These are phyloP conservation scores for Mortierella sp. DNA, from an alignment of 371 early-diverging fungal genomes.

Conservation along the genomic window DNA sequence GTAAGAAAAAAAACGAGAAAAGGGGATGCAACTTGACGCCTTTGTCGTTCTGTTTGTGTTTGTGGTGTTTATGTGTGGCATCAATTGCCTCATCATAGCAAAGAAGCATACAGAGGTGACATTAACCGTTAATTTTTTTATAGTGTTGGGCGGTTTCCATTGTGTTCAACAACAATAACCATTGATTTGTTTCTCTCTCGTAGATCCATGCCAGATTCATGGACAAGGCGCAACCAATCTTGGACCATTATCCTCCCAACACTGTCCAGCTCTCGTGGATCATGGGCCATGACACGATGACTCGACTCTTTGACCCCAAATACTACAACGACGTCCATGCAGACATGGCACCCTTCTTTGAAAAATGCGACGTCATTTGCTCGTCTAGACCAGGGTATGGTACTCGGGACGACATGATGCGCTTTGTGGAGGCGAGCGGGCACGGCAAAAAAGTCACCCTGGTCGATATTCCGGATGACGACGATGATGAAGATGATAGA, in stretches of 20 bases:
- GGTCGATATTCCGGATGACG: conserved; percentile 42
- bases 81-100: neutral
- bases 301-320: conserved; percentile 70
- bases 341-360: conserved; percentile 65
- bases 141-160: too few species aligned
- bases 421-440: conserved; percentile 48
- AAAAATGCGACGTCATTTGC: conserved; percentile 60
- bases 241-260: conserved; percentile 24
- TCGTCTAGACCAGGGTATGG: conserved; percentile 63
- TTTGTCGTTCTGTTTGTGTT: neutral
- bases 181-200: neutral
- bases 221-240: conserved; percentile 67
- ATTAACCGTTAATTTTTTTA: conserved; percentile 4
- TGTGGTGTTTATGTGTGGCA: neutral
- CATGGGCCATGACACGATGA: conserved; percentile 74
- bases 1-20: conserved; percentile 15
- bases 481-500: conserved; percentile 1
- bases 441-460: conserved; percentile 42
- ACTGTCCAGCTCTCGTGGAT: conserved; percentile 66
- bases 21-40: neutral
- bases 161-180: too few species aligned
- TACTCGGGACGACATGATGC: conserved; percentile 49
- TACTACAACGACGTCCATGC: conserved; percentile 64
- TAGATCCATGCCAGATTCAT: conserved; percentile 67
- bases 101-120: neutral